Base-by-base conservation (phyloP, 2,329 filamentous ascomycete genomes). In the Apiospora malaysiana region DNA sequence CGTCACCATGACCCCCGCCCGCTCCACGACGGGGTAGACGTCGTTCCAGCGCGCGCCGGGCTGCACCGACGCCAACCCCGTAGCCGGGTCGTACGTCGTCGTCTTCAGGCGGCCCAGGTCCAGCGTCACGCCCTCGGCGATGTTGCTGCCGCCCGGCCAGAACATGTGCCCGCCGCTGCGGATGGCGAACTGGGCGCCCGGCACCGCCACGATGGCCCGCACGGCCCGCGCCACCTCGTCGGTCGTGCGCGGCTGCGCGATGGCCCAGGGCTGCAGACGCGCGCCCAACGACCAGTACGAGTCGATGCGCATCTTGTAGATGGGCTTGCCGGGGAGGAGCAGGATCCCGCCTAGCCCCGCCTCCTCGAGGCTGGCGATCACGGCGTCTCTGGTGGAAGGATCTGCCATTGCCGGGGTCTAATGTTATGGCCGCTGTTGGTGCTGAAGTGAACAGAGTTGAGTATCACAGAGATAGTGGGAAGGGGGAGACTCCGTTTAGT, bases 61-160 rank as follows among this genome's bases (percentile, higher is more conserved):
- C 5, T 79, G 80, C 23, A 84, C 74, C 32, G 71, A 72, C 10
- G 78, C 81, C 4, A 76, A 75, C 0, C 73, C 71, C 5, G 75
- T 77, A 21, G 78, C 76, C 0, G 75, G 69, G n/a, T 77, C 74
- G 45, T 81, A 74, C 0, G 72, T 73, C 1, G 83, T 75, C 27
- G 75, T 67, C 46, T 82, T 74, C 71, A 75, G 81, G 18, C 82
- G 46, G 47, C 72, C 65, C 32, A 73, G 59, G 49, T 73, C 72
- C 18, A 73, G 65, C 10, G 72, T 73, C 14, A 73, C 70, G 45
- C 72, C 72, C 7, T 71, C 69, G 43, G 74, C 45, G 9, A 75
- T 73, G 56, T 74, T 76, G 66, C 73, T 77, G 32, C 76, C 65
- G 5, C 75, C 76, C 1, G 71, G 73, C 49, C 74, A 77, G 10